Evolutionary conservation across 345 rosid species (phyloP).

Genomic region (Gynandropsis gynandra): DNA sequence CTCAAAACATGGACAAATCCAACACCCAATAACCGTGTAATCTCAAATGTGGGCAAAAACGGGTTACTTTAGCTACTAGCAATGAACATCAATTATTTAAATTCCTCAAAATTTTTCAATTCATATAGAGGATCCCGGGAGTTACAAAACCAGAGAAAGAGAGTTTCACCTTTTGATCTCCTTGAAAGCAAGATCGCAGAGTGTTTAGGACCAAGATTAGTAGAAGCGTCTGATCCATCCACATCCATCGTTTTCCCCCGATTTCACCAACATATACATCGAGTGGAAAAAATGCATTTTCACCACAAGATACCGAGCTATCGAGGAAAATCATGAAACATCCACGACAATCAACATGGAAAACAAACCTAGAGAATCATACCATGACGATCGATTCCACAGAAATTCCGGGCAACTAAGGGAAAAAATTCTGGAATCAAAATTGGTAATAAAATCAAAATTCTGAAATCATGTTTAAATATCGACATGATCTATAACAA

Average conservation of each 20-base stretch:
- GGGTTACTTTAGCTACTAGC: too few relatives aligned
- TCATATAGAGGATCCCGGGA: background rate
- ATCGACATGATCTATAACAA: too few relatives aligned
- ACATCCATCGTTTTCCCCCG: slow-evolving; percentile 35
- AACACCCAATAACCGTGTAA: background rate
- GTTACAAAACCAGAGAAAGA: background rate
- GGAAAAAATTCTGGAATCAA: too few relatives aligned
- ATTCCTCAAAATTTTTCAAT: background rate
- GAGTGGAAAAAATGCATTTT: background rate
- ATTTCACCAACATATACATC: slow-evolving; percentile 17
- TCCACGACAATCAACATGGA: too few relatives aligned
- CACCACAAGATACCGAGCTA: too few relatives aligned
- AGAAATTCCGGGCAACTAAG: too few relatives aligned
- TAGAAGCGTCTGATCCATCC: slow-evolving; percentile 29
- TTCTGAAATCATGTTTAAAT: too few relatives aligned
- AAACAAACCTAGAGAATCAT: too few relatives aligned
- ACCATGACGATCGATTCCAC: too few relatives aligned
- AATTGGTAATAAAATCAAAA: too few relatives aligned
- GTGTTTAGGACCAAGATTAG: slow-evolving; percentile 22
- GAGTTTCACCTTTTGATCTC: slow-evolving; percentile 31
- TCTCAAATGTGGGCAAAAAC: background rate
- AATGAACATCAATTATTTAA: background rate
- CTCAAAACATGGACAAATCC: background rate
- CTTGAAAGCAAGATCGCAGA: slow-evolving; percentile 29
- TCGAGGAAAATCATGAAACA: too few relatives aligned